Percentiles rank a stretch among this genome's conserved stretches.
Conservation (phyloP, 2,329 filamentous ascomycete species). For the Cladosporium sp. region DNA sequence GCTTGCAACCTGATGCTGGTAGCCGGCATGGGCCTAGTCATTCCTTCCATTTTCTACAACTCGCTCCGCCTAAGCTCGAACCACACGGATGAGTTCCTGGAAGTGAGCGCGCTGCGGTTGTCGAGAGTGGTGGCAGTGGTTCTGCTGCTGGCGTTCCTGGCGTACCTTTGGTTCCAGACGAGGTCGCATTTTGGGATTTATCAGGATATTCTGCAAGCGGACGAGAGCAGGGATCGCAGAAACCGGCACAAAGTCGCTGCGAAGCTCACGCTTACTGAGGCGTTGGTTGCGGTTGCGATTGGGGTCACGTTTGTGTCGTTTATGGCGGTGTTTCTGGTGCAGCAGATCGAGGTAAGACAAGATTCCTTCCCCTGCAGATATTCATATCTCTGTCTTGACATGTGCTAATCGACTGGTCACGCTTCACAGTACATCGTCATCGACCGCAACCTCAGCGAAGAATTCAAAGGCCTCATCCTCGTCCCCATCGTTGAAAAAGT, state of each 20-base stretch:
- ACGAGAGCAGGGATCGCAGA: slow-evolving; percentile 66
- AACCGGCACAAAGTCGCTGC: slow-evolving; percentile 60
- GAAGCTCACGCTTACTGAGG: slow-evolving; percentile 76
- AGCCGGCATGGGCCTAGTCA: slow-evolving; percentile 60
- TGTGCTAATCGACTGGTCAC: too few relatives aligned
- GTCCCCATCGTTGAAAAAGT: slow-evolving; percentile 83
- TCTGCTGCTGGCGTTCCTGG: slow-evolving; percentile 66
- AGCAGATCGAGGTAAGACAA: slow-evolving; percentile 60
- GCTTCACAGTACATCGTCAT: slow-evolving; percentile 50
- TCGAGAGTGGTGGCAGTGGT: slow-evolving; percentile 72
- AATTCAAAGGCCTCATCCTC: slow-evolving; percentile 71
- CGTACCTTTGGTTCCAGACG: slow-evolving; percentile 70
- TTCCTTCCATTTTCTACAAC: slow-evolving; percentile 58
- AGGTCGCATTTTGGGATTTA: slow-evolving; percentile 77
- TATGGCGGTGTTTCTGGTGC: slow-evolving; percentile 74
- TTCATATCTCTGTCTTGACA: neutral
- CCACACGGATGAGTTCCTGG: slow-evolving; percentile 39
- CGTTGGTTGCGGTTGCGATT: slow-evolving; percentile 64
- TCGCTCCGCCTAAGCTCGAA: slow-evolving; percentile 34
- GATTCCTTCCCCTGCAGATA: neutral
- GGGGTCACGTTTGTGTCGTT: slow-evolving; percentile 70
- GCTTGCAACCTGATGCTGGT: slow-evolving; percentile 76
- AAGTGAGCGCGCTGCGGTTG: slow-evolving; percentile 61
- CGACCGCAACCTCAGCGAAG: slow-evolving; percentile 55
- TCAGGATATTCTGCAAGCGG: slow-evolving; percentile 70